These are phyloP conservation scores for Escallonia rubra DNA, from an alignment of 129 eudicot species.

Conservation along the genomic window DNA sequence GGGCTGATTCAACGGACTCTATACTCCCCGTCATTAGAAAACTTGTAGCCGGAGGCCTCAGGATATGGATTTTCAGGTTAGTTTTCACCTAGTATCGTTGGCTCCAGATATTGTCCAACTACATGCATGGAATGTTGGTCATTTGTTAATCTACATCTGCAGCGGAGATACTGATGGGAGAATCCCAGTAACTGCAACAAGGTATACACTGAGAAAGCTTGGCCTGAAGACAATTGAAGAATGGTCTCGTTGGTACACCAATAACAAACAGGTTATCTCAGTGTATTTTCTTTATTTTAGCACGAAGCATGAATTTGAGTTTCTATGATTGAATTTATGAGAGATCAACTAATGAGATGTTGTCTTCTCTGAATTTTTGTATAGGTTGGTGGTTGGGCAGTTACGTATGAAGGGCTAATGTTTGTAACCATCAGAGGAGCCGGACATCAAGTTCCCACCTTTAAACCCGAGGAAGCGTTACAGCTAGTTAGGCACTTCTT, in stretches of 20 bases:
- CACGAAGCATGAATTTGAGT: too few relatives aligned
- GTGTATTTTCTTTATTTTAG: not conserved
- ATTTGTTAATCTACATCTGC: not conserved
- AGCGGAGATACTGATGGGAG: slow-evolving; percentile 87
- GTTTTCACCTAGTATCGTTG: not conserved
- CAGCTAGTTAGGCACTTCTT: slow-evolving; percentile 64
- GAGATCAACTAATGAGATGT: not conserved
- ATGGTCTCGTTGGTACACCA: slow-evolving; percentile 84
- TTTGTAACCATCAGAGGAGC: slow-evolving; percentile 89
- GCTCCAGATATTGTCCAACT: too few relatives aligned
- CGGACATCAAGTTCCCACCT: slow-evolving; percentile 87
- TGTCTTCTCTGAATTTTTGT: not conserved
- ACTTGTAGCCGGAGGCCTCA: slow-evolving; percentile 48
- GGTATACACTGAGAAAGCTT: slow-evolving; percentile 55
- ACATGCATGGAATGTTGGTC: not conserved
- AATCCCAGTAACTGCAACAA: slow-evolving; percentile 79
- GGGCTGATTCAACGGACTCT: slow-evolving; percentile 59
- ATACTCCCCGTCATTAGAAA: slow-evolving; percentile 52
- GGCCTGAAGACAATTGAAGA: slow-evolving; percentile 57
- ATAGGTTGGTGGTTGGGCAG: slow-evolving; percentile 95
- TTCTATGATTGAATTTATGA: too few relatives aligned
- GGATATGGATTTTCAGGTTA: slow-evolving; percentile 76
- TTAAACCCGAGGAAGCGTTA: slow-evolving; percentile 71
- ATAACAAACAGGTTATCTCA: slow-evolving; percentile 42
- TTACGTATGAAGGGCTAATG: slow-evolving; percentile 62